A percentile compares a stretch with the other conserved stretches of the same genome.
Evolutionary conservation across 164 flowering plant species (phyloP).

Genomic region (Aristolochia fimbriata): DNA sequence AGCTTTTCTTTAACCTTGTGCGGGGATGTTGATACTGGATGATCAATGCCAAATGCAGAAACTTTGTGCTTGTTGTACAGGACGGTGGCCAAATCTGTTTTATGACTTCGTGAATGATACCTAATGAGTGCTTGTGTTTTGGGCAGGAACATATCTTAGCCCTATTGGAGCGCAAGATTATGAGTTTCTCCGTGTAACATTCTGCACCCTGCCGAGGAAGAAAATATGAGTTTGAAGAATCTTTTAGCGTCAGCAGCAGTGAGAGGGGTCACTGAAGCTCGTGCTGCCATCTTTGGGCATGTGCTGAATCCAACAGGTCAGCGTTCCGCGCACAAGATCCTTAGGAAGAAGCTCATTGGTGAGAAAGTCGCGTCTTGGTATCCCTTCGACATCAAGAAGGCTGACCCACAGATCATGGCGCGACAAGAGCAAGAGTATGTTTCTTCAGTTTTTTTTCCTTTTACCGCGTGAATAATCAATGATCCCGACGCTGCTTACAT

Average conservation of each 20-base stretch:
- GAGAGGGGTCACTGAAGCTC: conserved; percentile 57
- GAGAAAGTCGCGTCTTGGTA: conserved; percentile 80
- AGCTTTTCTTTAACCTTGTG: too few species aligned
- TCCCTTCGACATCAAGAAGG: conserved; percentile 57
- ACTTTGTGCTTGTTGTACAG: too few species aligned
- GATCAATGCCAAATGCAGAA: too few species aligned
- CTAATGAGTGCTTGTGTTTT: too few species aligned
- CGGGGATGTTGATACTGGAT: too few species aligned
- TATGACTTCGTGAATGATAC: too few species aligned
- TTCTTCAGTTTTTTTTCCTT: neutral
- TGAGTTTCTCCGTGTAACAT: too few species aligned
- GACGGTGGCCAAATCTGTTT: too few species aligned
- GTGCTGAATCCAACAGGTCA: conserved; percentile 76
- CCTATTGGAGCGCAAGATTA: too few species aligned
- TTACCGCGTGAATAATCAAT: neutral
- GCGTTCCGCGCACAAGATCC: conserved; percentile 66
- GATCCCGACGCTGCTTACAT: too few species aligned
- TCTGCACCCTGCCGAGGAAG: too few species aligned
- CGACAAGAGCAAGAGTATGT: conserved; percentile 53
- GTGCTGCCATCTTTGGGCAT: conserved; percentile 84
- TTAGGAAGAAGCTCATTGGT: conserved; percentile 79
- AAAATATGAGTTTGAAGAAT: conserved; percentile 29
- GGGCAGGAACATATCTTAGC: too few species aligned
- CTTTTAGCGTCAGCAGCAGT: conserved; percentile 43
- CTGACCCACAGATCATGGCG: conserved; percentile 60